Evolutionary conservation across 805 yeast species (phyloP), one percentile per base, ranked within the genome.

Genomic region (Wickerhamiella australiensis): DNA sequence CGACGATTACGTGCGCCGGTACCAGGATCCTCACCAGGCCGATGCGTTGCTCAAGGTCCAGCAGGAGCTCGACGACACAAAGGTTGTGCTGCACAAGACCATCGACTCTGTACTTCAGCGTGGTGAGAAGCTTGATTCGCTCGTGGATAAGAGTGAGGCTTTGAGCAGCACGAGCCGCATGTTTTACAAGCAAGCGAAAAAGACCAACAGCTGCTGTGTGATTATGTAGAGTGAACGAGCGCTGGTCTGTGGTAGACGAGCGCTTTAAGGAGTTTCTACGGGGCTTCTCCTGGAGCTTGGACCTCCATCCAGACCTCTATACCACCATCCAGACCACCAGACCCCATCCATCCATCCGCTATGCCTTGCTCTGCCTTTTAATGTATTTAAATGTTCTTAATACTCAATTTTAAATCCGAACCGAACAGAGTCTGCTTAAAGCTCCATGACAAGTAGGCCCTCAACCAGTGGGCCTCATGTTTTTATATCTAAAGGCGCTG

Each of bases 101-200:
- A 90, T 92, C 57, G 96, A 92, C 67, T 75, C 82, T 54, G 96
- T 92, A 7, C 74, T 92, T 63, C 94, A 86, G 66, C 79, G 99
- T 65, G 98, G 98, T 47, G 99, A 92, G 67, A 87, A 87, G 61
- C 76, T 92, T 60, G 98, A 92, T 63, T 75, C 92, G 38, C 73
- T 92, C 59, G 97, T 92, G 38, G 96, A 90, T 63, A 92, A 92
- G 71, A 83, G 95, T 35, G 96, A 88, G 65, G 94, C 95, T 1
- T 74, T 92, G 61, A 82, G 92, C 31, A 75, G 85, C 17, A 78
- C 88, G 49, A 84, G 96, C 20, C 79, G 90, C 63, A 86, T 87
- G 84, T 92, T 92, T 65, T 92, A 90, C 72, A 88, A 86, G 64
- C 96, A 90, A 67, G 97, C 98, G 29, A 87, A 92, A 73, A 90